phyloP scores from a whole-genome alignment of 176 grass and related monocot genomes.

The Cocos nucifera region DNA sequence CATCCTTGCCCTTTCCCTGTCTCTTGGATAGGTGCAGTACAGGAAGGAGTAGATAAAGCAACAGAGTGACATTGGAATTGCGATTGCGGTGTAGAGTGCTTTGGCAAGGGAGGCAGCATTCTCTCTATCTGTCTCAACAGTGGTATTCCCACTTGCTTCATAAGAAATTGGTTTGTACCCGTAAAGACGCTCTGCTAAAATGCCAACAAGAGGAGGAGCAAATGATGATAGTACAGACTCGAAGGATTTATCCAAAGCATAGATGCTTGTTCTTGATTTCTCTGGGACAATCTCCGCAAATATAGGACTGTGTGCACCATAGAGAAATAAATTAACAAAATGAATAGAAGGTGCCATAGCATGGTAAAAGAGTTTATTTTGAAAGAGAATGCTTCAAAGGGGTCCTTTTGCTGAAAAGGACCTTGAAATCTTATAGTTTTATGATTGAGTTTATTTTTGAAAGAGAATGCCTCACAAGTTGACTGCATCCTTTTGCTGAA shows the following conservation, averaged over 20 bases:
- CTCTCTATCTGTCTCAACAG: slow-evolving; percentile 29
- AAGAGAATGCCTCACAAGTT: too few species aligned
- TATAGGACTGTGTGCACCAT: slow-evolving; percentile 53
- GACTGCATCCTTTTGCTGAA: too few species aligned
- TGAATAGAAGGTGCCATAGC: too few species aligned
- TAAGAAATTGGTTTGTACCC: slow-evolving; percentile 42
- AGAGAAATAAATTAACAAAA: not conserved
- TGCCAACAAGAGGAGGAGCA: slow-evolving; percentile 61
- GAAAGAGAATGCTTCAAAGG: too few species aligned
- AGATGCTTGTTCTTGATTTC: slow-evolving; percentile 80
- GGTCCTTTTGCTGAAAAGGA: too few species aligned
- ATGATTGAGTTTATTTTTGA: too few species aligned
- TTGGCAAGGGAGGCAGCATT: slow-evolving; percentile 79
- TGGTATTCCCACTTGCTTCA: slow-evolving; percentile 18
- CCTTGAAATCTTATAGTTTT: too few species aligned
- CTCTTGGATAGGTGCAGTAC: slow-evolving; percentile 73
- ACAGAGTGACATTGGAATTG: slow-evolving; percentile 52
- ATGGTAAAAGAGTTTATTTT: too few species aligned
- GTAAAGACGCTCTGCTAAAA: slow-evolving; percentile 55
- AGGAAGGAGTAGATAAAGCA: slow-evolving; percentile 74
- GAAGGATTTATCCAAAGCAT: slow-evolving; percentile 70
- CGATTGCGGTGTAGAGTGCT: slow-evolving; percentile 69
- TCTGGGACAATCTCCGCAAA: slow-evolving; percentile 91
- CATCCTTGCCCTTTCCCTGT: slow-evolving; percentile 72
- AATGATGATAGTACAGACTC: slow-evolving; percentile 76